These are phyloP conservation scores for Phaeosphaeriaceae sp. DNA, from an alignment of 2,329 filamentous ascomycete genomes.

Conservation along the genomic window DNA sequence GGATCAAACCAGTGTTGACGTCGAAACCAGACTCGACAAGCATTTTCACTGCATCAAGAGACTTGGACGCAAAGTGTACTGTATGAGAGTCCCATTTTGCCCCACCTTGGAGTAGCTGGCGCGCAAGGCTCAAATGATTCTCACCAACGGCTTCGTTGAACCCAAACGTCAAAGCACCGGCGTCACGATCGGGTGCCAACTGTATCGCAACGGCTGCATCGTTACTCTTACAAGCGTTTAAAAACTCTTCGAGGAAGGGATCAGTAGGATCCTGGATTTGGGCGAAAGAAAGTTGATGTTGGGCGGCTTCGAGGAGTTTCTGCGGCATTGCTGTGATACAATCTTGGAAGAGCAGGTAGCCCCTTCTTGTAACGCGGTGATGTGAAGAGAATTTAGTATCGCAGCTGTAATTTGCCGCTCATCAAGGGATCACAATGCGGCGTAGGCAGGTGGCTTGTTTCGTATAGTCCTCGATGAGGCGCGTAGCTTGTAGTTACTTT, in stretches of 20 bases:
- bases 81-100: constrained; percentile 7
- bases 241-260: not conserved
- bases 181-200: constrained; percentile 3
- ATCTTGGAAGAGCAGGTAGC: no score
- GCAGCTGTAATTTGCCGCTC: no score
- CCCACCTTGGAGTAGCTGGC: constrained; percentile 1
- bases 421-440: no score
- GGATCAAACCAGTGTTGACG: constrained; percentile 5
- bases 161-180: constrained; percentile 6
- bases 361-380: not conserved
- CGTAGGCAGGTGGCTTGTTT: no score
- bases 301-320: not conserved
- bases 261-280: not conserved
- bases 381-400: not conserved
- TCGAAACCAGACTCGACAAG: constrained; percentile 9
- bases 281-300: not conserved
- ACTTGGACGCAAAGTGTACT: not conserved
- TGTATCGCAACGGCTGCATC: constrained; percentile 2
- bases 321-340: not conserved
- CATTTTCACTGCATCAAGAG: constrained; percentile 2
- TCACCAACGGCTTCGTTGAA: constrained; percentile 1
- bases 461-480: no score
- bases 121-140: constrained; percentile 1
- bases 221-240: constrained; percentile 4
- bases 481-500: no score